Evolutionary conservation across 2,329 filamentous ascomycete genomes (phyloP).

Genomic region (Calonectria multiphialidica): DNA sequence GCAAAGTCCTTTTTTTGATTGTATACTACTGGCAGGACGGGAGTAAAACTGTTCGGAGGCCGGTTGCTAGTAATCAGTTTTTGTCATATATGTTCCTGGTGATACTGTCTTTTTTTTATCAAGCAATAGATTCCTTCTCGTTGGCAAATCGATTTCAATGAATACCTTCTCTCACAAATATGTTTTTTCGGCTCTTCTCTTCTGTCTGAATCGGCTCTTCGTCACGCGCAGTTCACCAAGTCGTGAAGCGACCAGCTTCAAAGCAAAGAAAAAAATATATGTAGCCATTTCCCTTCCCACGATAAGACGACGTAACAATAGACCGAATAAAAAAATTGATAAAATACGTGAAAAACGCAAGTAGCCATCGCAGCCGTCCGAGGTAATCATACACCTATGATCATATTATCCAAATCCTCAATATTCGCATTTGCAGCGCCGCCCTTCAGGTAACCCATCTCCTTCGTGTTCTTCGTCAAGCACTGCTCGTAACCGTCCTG

Average conservation of each 20-base stretch:
- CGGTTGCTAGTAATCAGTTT: slow-evolving; percentile 23
- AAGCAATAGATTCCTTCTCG: slow-evolving; percentile 27
- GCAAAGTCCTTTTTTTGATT: slow-evolving; percentile 29
- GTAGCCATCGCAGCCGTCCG: slow-evolving; percentile 35
- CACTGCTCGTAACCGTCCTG: slow-evolving; percentile 21
- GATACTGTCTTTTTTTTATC: slow-evolving; percentile 2
- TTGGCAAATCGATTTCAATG: background rate
- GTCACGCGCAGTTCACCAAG: background rate
- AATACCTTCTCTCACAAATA: background rate
- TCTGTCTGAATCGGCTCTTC: background rate
- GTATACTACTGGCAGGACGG: slow-evolving; percentile 36
- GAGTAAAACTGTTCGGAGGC: slow-evolving; percentile 25
- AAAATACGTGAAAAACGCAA: slow-evolving; percentile 19
- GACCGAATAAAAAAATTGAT: slow-evolving; percentile 11
- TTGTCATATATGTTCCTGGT: slow-evolving; percentile 30
- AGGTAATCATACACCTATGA: slow-evolving; percentile 43
- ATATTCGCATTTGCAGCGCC: slow-evolving; percentile 30
- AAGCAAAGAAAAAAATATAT: slow-evolving; percentile 4
- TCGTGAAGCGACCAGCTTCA: slow-evolving; percentile 16
- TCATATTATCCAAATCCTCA: slow-evolving; percentile 42
- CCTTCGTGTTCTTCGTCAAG: slow-evolving; percentile 36
- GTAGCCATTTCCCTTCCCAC: slow-evolving; percentile 14
- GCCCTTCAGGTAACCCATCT: slow-evolving; percentile 26
- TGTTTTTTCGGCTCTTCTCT: background rate
- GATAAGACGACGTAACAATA: slow-evolving; percentile 20